A percentile compares a stretch with the other conserved stretches of the same genome.
Conservation (phyloP, 345 rosid genomes). For the Populus euphratica region DNA sequence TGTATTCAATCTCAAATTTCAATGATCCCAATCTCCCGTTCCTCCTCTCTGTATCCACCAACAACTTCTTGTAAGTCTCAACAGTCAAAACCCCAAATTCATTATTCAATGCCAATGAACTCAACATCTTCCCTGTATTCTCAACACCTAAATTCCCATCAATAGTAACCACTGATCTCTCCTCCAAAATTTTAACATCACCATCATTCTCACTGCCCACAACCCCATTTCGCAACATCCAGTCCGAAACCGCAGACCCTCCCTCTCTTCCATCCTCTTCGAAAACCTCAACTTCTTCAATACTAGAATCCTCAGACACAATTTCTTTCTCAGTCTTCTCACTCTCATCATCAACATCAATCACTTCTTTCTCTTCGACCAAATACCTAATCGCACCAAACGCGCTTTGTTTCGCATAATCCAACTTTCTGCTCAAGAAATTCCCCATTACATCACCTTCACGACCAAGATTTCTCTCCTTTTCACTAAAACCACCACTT, state of each 20-base stretch:
- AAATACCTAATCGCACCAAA: constrained; percentile 39
- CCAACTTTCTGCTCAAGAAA: constrained; percentile 25
- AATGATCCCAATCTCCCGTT: constrained; percentile 42
- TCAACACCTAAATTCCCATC: constrained; percentile 41
- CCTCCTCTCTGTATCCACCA: constrained; percentile 51
- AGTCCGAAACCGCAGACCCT: constrained; percentile 20
- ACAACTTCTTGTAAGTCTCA: constrained; percentile 62
- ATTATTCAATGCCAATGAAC: constrained; percentile 37
- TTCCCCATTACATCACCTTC: constrained; percentile 35
- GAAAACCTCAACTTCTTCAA: constrained; percentile 43
- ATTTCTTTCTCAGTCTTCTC: constrained; percentile 23
- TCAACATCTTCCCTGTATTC: constrained; percentile 40
- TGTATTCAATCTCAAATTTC: constrained; percentile 54
- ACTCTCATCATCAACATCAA: constrained; percentile 42
- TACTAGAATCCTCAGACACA: constrained; percentile 52
- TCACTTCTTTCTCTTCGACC: constrained; percentile 33
- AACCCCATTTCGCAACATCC: constrained; percentile 2
- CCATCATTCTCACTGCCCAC: constrained; percentile 7
- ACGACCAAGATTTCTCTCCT: constrained; percentile 4
- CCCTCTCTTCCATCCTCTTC: constrained; percentile 35
- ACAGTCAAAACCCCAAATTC: constrained; percentile 32
- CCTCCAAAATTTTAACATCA: constrained; percentile 34
- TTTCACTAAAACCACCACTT: constrained; percentile 19
- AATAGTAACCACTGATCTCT: constrained; percentile 42
- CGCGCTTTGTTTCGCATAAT: constrained; percentile 39